Base-by-base conservation (phyloP, 371 early-diverging fungal genomes). In the Haplosporangium sp. region DNA sequence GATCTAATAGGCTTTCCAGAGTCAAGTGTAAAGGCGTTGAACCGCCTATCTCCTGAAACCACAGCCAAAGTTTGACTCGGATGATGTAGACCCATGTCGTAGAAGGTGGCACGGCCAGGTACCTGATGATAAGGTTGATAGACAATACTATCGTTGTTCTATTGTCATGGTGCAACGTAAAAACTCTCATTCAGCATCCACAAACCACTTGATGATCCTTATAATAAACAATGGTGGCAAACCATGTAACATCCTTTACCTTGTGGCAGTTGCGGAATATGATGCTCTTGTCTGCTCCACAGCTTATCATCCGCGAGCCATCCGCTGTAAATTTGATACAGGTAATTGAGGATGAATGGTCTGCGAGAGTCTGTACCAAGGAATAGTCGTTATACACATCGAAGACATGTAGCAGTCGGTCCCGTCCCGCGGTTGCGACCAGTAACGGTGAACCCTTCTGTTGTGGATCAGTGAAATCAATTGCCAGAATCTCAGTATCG, bases 331-430 rank as follows among this genome's bases (percentile, higher is more conserved):
- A 95, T 37, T 84, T 82, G 50, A 95, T 90, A 21, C 90, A 85
- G 6, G 94, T 93, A 11, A 95, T 91, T 5, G 95, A 93, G 0
- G 95, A 92, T 12, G 96, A 93, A 69, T 95, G 96, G 59, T 95
- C 96, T 59, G 93, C 94, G 20, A 95, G 80, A 23, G 94, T 95
- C 65, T 94, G 94, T 2, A 92, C 75, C 6, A 94, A 81, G 13
- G 87, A 84, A 52, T 88, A 92, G n/a, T 63, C 55, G 16, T 85
- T 81, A 21, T 65, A 63, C 12, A 91, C 83, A 68, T 93, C 91
- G 72, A 94, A 95, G 2, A 95, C 82, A 62, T 95, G 96, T 1
- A 95, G 73, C 8, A 95, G 77, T 54, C 96, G 84, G 67, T 95
- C 96, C 54, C 96, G 87, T 61, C 92, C 90, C 2, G 91, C 94